phyloP scores from a whole-genome alignment of 202 grass and related monocot species.

The Digitaria exilis region DNA sequence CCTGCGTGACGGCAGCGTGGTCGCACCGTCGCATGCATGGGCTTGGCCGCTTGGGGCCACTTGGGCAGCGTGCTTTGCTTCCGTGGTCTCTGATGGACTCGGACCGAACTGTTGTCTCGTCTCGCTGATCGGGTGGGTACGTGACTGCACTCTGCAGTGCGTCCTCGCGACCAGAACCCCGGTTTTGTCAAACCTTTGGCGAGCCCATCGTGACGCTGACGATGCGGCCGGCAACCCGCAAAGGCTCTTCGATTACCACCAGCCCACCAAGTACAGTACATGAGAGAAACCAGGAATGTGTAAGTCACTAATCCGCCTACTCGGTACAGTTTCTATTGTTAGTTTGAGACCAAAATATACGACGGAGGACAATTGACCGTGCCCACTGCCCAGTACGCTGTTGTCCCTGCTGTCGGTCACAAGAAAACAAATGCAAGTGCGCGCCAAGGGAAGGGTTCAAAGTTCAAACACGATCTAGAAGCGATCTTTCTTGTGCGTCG shows the following conservation, averaged over 20 bases:
- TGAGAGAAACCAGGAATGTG: background rate
- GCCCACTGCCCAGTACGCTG: background rate
- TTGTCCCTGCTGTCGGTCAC: background rate
- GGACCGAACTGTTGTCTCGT: constrained; percentile 16
- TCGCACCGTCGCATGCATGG: background rate
- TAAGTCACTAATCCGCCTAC: background rate
- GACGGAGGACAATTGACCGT: background rate
- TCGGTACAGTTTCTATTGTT: background rate
- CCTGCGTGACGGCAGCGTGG: background rate
- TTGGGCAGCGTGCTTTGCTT: background rate
- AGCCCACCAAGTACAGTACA: background rate
- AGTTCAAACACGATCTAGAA: constrained; percentile 49
- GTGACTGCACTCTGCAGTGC: constrained; percentile 1
- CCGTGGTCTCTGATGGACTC: constrained; percentile 12
- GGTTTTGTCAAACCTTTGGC: background rate
- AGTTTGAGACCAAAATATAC: background rate
- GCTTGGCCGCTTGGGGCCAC: background rate
- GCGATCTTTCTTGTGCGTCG: constrained; percentile 4
- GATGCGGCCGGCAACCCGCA: background rate
- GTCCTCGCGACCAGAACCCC: background rate
- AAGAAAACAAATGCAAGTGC: background rate
- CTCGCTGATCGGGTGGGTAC: background rate
- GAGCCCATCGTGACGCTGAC: background rate
- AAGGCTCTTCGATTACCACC: background rate
- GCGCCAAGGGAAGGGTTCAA: background rate